Evolutionary conservation across 1,284 basidiomycete genomes (phyloP).

Genomic region (Trichosporon asahii): DNA sequence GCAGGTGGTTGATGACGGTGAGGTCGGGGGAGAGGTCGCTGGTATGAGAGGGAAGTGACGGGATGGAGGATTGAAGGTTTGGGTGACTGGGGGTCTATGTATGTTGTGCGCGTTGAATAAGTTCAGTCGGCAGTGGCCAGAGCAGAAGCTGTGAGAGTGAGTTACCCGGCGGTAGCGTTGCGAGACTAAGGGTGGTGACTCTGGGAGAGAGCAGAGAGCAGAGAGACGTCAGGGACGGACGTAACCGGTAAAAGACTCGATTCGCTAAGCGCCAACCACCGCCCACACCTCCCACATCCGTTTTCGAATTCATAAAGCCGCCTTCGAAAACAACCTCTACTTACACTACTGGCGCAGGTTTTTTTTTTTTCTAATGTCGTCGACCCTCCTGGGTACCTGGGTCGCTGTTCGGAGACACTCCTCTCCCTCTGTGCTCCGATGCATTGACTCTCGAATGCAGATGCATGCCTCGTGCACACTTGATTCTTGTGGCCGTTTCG

Average conservation of each 20-base stretch:
- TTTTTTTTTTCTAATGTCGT: not conserved
- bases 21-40: not conserved
- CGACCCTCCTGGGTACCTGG: too few relatives aligned
- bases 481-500: not conserved
- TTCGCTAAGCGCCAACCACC: conserved; percentile 2
- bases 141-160: not conserved
- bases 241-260: conserved; percentile 6
- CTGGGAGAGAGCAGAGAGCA: too few relatives aligned
- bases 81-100: not conserved
- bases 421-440: not conserved
- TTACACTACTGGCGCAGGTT: not conserved
- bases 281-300: not conserved
- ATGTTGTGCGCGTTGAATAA: not conserved
- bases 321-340: not conserved
- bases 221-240: not conserved
- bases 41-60: not conserved
- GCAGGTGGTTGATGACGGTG: not conserved
- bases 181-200: not conserved
- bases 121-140: not conserved
- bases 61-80: not conserved
- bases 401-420: too few relatives aligned
- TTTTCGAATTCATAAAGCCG: conserved; percentile 1
- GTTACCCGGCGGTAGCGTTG: conserved; percentile 8
- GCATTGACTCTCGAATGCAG: not conserved
- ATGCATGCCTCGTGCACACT: not conserved